These are phyloP conservation scores for Ustilago bromivora DNA, from an alignment of 1,284 basidiomycete species.

Conservation along the genomic window DNA sequence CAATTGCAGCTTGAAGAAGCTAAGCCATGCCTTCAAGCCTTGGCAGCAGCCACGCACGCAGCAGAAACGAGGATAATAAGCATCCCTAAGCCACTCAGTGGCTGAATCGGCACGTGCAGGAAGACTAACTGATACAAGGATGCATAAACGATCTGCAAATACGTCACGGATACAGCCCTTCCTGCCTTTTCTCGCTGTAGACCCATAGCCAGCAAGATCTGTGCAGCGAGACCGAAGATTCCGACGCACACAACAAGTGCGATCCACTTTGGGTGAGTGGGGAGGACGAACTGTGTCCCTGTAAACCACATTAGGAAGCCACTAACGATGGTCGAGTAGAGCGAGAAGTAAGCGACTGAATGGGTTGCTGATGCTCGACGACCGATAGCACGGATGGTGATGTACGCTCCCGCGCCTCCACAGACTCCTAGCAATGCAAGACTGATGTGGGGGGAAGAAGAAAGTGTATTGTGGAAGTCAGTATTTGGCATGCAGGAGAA, in stretches of 20 bases:
- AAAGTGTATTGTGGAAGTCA: background rate
- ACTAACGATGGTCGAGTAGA: conserved; percentile 75
- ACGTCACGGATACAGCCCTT: conserved; percentile 42
- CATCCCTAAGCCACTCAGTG: conserved; percentile 48
- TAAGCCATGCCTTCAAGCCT: conserved; percentile 5
- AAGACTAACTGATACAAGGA: conserved; percentile 51
- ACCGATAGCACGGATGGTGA: conserved; percentile 78
- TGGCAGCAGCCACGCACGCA: conserved; percentile 47
- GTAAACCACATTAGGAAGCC: conserved; percentile 66
- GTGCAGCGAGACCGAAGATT: conserved; percentile 54
- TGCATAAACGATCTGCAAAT: conserved; percentile 52
- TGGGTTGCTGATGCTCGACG: conserved; percentile 80
- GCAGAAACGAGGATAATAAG: conserved; percentile 51
- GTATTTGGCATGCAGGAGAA: background rate
- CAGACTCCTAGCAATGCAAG: conserved; percentile 75
- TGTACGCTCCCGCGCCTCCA: conserved; percentile 77
- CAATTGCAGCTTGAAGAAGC: background rate
- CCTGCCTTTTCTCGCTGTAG: conserved; percentile 57
- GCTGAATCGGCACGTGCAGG: conserved; percentile 46
- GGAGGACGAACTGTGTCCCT: conserved; percentile 45
- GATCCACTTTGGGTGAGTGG: conserved; percentile 38
- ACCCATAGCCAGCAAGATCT: conserved; percentile 55
- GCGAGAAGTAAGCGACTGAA: conserved; percentile 78
- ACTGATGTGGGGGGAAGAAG: conserved; percentile 65
- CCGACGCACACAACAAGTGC: conserved; percentile 54